Evolutionary conservation across 1,284 basidiomycete species (phyloP).

Genomic region (Bondarzewia mesenterica): DNA sequence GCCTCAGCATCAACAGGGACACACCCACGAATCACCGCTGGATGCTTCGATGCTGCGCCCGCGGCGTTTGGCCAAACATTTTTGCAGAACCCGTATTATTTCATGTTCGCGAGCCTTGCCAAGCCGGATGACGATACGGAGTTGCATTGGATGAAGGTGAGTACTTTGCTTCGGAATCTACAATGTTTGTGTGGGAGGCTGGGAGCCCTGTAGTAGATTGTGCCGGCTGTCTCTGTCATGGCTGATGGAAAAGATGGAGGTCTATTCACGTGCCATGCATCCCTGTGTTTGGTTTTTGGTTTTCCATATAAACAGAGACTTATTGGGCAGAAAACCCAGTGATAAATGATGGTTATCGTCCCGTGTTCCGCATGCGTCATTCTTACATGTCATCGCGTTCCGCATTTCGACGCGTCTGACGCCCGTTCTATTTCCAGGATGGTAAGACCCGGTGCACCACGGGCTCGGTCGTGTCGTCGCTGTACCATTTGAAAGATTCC

Average conservation of each 20-base stretch:
- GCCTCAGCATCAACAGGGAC: constrained; percentile 6
- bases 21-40: constrained; percentile 18
- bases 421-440: constrained; percentile 41
- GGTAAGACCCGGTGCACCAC: constrained; percentile 87
- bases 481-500: constrained; percentile 94
- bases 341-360: too few species aligned
- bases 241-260: too few species aligned
- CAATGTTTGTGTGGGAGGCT: not conserved
- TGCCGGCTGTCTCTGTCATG: not conserved
- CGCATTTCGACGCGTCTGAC: too few species aligned
- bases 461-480: constrained; percentile 82
- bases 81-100: constrained; percentile 88
- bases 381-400: too few species aligned
- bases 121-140: constrained; percentile 89
- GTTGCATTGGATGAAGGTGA: constrained; percentile 80
- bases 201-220: not conserved
- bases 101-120: constrained; percentile 87
- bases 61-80: constrained; percentile 40
- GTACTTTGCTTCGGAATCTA: constrained; percentile 12
- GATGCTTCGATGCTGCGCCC: constrained; percentile 12
- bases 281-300: too few species aligned
- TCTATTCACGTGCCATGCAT: too few species aligned
- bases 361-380: too few species aligned
- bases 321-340: too few species aligned
- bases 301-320: too few species aligned